These are phyloP conservation scores for Fusarium sarcochroum DNA, from an alignment of 2,329 filamentous ascomycete species.

Conservation along the genomic window DNA sequence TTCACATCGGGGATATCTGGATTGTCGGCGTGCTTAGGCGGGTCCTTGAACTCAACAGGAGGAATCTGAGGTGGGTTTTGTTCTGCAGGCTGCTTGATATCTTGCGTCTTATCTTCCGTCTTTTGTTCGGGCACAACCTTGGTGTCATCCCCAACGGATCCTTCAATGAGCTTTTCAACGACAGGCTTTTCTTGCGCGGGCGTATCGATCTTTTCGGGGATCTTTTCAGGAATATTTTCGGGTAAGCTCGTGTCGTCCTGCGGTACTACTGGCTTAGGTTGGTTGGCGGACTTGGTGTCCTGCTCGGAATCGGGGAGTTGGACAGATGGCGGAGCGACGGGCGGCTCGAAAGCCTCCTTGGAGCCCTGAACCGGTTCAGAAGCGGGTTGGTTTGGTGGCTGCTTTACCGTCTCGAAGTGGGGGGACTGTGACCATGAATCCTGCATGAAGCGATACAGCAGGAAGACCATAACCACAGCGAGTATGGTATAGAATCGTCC, in stretches of 20 bases:
- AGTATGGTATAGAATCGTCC: conserved; percentile 73
- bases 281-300: conserved; percentile 17
- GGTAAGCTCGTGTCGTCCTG: conserved; percentile 21
- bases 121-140: conserved; percentile 13
- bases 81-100: conserved; percentile 18
- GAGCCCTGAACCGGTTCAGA: conserved; percentile 27
- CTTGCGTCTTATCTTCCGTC: conserved; percentile 6
- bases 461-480: conserved; percentile 67
- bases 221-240: conserved; percentile 2
- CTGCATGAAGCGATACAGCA: conserved; percentile 64
- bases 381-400: conserved; percentile 19
- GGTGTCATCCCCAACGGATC: conserved; percentile 12
- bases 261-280: conserved; percentile 22
- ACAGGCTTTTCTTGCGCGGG: conserved; percentile 21
- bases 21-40: conserved; percentile 42
- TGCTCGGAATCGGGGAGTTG: conserved; percentile 35
- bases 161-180: conserved; percentile 17
- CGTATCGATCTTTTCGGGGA: conserved; percentile 6
- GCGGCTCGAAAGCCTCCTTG: conserved; percentile 37
- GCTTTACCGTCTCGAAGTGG: conserved; percentile 23
- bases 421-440: conserved; percentile 56
- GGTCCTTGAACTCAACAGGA: conserved; percentile 48
- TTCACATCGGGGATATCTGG: conserved; percentile 32
- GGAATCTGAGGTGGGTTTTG: conserved; percentile 36
- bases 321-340: conserved; percentile 32